A percentile compares a stretch with the other conserved stretches of the same genome.
These are phyloP conservation scores for Termitomyces sp. DNA, from an alignment of 768 basidiomycete genomes.

Conservation along the genomic window DNA sequence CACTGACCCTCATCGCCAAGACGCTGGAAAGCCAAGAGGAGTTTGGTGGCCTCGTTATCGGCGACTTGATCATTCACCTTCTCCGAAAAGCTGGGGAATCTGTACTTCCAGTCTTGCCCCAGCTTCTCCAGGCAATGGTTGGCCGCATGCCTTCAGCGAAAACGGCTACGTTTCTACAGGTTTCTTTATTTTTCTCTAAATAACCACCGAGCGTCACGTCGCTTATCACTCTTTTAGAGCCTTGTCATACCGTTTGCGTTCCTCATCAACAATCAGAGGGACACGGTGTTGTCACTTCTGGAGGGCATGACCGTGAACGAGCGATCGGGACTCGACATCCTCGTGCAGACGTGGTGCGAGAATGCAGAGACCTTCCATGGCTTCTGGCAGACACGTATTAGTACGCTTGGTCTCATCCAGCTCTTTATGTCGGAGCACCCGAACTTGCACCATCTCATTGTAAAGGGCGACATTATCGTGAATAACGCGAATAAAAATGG, in stretches of 20 bases:
- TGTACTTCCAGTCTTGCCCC: slow-evolving; percentile 82
- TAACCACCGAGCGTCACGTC: neutral
- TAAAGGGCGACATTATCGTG: slow-evolving; percentile 92
- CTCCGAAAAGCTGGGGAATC: slow-evolving; percentile 79
- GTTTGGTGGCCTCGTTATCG: slow-evolving; percentile 89
- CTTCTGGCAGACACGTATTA: slow-evolving; percentile 88
- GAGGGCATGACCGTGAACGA: slow-evolving; percentile 63
- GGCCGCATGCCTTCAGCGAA: slow-evolving; percentile 78
- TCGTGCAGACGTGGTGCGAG: slow-evolving; percentile 94
- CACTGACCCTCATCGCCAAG: slow-evolving; percentile 74
- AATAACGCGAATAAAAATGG: slow-evolving; percentile 78
- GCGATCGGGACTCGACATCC: slow-evolving; percentile 73
- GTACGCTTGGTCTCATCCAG: slow-evolving; percentile 76
- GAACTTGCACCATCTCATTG: slow-evolving; percentile 63
- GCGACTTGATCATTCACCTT: slow-evolving; percentile 93
- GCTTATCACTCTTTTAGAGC: slow-evolving; percentile 46
- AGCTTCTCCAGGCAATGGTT: slow-evolving; percentile 83
- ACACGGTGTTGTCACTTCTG: slow-evolving; percentile 74
- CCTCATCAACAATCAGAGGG: slow-evolving; percentile 83
- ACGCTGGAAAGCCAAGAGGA: slow-evolving; percentile 82
- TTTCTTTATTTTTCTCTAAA: slow-evolving; percentile 25
- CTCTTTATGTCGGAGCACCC: slow-evolving; percentile 68
- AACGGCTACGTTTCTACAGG: slow-evolving; percentile 91
- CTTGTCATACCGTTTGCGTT: slow-evolving; percentile 93
- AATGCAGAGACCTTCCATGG: slow-evolving; percentile 94